phyloP scores from a whole-genome alignment of 164 flowering plant species.

The Liriodendron chinense region DNA sequence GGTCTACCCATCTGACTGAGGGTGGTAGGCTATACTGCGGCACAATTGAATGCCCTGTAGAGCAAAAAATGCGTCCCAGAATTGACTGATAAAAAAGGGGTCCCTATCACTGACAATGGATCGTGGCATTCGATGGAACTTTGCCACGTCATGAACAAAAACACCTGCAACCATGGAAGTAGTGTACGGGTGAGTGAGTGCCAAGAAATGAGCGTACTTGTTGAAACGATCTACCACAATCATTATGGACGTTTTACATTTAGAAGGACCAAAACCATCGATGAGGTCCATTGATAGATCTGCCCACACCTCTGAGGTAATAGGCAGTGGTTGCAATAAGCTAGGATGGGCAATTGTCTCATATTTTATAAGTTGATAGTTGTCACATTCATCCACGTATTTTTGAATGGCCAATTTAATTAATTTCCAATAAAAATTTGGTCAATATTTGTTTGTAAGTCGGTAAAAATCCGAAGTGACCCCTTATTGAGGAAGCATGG shows the following conservation, averaged over 20 bases:
- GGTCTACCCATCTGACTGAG: background rate
- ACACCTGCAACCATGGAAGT: background rate
- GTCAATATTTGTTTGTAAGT: too few species aligned
- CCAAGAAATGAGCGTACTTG: background rate
- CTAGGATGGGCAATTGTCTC: background rate
- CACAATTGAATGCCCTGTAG: background rate
- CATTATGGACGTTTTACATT: background rate
- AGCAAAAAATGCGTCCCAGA: background rate
- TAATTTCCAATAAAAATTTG: too few species aligned
- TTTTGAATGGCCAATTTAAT: too few species aligned
- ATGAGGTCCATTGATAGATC: conserved; percentile 9
- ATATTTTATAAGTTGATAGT: background rate
- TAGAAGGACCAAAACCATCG: background rate
- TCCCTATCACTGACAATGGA: background rate
- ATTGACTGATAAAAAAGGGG: background rate
- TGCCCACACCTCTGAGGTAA: background rate
- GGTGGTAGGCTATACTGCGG: background rate
- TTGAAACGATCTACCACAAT: background rate
- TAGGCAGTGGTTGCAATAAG: background rate
- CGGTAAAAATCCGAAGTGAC: too few species aligned
- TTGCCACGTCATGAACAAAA: background rate
- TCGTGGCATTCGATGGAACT: background rate
- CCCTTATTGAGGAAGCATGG: too few species aligned
- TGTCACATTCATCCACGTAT: background rate
- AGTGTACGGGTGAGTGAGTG: background rate